Conservation (phyloP, 306 rosid species). For the Vicia faba region DNA sequence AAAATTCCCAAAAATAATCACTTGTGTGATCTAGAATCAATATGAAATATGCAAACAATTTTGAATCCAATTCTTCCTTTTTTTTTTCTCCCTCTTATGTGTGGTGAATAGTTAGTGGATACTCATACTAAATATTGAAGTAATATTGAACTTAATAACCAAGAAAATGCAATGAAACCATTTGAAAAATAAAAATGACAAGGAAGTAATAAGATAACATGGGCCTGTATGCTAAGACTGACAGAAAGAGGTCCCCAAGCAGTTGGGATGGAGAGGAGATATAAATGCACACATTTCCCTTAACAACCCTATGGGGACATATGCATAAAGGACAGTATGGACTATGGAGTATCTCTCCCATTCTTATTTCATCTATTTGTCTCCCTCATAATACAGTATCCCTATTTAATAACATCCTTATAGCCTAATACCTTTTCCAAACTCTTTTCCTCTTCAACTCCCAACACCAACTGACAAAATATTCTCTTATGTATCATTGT, state of each 20-base stretch:
- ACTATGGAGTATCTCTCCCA: conserved; percentile 55
- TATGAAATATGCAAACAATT: too few relatives aligned
- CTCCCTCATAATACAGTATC: conserved; percentile 22
- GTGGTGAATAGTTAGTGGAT: too few relatives aligned
- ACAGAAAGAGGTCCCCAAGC: conserved; percentile 67
- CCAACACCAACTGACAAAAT: conserved; percentile 39
- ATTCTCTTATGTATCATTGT: conserved; percentile 29
- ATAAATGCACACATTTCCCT: conserved; percentile 50
- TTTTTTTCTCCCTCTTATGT: too few relatives aligned
- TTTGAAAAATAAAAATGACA: conserved; percentile 45
- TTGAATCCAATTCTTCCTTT: too few relatives aligned
- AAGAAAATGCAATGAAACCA: too few relatives aligned
- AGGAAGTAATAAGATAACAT: conserved; percentile 57
- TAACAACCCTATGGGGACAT: conserved; percentile 59
- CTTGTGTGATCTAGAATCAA: too few relatives aligned
- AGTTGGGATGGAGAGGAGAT: conserved; percentile 41
- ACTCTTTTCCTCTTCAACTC: conserved; percentile 55
- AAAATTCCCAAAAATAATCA: too few relatives aligned
- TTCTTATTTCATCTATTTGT: conserved; percentile 13
- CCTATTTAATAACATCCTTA: conserved; percentile 55
- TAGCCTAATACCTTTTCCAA: conserved; percentile 65
- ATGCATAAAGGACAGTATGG: conserved; percentile 55
- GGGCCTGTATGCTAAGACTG: conserved; percentile 70
- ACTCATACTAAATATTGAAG: too few relatives aligned
- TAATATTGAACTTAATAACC: too few relatives aligned